Evolutionary conservation across 306 rosid species (phyloP), one percentile per base, ranked within the genome.

Genomic region (Quercus ilex): DNA sequence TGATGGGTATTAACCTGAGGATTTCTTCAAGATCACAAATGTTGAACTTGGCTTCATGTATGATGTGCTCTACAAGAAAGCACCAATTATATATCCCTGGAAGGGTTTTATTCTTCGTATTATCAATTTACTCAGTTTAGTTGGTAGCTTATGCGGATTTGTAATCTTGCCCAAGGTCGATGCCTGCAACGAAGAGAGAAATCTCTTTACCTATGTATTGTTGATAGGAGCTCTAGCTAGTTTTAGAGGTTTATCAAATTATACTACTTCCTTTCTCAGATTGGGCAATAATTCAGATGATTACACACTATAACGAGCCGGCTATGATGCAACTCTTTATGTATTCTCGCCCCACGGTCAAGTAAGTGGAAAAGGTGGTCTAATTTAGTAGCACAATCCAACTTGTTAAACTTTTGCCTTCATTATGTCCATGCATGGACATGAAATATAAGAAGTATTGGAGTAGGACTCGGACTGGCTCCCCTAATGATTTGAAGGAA

Each of bases 11-110:
- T 30, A 75, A 7, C 59, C 74, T 0, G 86, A 82, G 51, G 89
- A 88, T 0, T 80, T 83, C 71, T 90, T 92, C 78, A 62, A 71
- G 12, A 87, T 85, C 71, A 78, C 91, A n/a, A 92, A 92, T 62
- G 70, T 79, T 6, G 92, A 92, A 73, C 74, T 90, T 23, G 78
- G 94, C 49, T 90, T 90, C 86, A 88, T 92, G 91, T 92, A 90
- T 62, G 94, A 90, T 75, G 92, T 83, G 2, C 72, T 90, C 55
- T 90, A 92, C 85, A 90, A 90, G 3, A 92, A 92, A 78, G 88
- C 90, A 0, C 87, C 85, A 1, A 77, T 88, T 19, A 69, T 90
- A 77, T 87, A 88, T 79, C 88, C 90, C 31, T 79, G 55, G 79
- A 64, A 41, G 58, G 97, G 97, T 26, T 85, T 75, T 60, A 11